Evolutionary conservation across 331 rosid genomes (phyloP), one percentile per base, ranked within the genome.

Genomic region (Erythrophleum ivorense): DNA sequence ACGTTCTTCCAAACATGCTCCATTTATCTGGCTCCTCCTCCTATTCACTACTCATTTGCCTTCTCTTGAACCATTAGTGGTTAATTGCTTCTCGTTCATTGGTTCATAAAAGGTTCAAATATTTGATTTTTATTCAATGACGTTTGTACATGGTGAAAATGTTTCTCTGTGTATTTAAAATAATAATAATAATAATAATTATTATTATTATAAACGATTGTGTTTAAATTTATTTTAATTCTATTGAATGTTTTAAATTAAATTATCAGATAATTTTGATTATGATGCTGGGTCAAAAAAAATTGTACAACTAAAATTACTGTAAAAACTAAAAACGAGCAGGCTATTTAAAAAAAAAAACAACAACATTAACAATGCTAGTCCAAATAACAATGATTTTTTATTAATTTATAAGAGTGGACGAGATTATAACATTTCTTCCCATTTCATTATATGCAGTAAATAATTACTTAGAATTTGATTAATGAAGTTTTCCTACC

Each of bases 1-100:
- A 81, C 86, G 45, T 69, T 74, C 60, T 84, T 84, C 86, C 71
- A 88, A 79, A 73, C 80, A 40, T 73, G 6, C 43, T n/a, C 64
- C 40, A 36, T 4, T 36, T 36, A 4, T 36, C 40, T 1, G 3
- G 0, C 54, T 9, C 18, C 80, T 65, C 40, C 41, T 76, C n/a
- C 45, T 40, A 7, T 71, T 75, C 19, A 53, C 60, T 54, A 5
- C 29, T 54, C 29, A 54, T 16, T 54, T 54, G 10, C 3, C 29
- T 18, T 68, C 13, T 43, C 18, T 43, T 43, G 8, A n/a, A n/a
- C 36, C 73, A 68, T 68, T 68, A 68, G 18, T 41, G 53, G 34
- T 40, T 68, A 68, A 43, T 68, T 41, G 50, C 50, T 21, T 18
- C 49, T 66, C n/a, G 53, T 19, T 41, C 33, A 41, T 10, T 67